A percentile compares a stretch with the other conserved stretches of the same genome.
These are phyloP conservation scores for Saccharomycopsis amapae DNA, from an alignment of 805 yeast genomes.

Conservation along the genomic window DNA sequence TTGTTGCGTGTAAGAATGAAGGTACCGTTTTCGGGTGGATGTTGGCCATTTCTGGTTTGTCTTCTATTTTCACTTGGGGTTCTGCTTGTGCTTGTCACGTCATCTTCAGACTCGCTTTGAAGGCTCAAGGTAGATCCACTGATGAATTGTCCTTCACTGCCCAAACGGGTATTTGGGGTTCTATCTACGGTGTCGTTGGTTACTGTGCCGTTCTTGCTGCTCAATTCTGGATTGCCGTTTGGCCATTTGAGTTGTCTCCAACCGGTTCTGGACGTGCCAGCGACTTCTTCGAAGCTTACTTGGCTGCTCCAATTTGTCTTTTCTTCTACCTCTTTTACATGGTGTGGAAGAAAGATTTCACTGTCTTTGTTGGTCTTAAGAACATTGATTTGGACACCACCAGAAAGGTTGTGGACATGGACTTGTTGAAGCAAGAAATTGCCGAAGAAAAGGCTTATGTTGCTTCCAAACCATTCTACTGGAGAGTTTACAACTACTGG, in stretches of 20 bases:
- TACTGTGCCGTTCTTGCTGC: conserved; percentile 58
- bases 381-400: conserved; percentile 61
- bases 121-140: conserved; percentile 57
- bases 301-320: conserved; percentile 57
- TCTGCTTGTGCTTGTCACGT: conserved; percentile 53
- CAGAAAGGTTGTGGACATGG: conserved; percentile 50
- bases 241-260: conserved; percentile 64
- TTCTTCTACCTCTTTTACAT: conserved; percentile 53
- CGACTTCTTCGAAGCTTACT: conserved; percentile 57
- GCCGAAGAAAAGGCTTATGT: conserved; percentile 43
- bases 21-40: conserved; percentile 58
- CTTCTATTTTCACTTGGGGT: conserved; percentile 58
- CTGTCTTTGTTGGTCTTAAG: conserved; percentile 34
- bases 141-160: conserved; percentile 64
- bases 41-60: conserved; percentile 55
- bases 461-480: conserved; percentile 40
- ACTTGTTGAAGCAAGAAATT: conserved; percentile 42
- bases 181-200: conserved; percentile 52
- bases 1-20: conserved; percentile 46
- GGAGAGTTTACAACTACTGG: conserved; percentile 39
- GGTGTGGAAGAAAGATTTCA: conserved; percentile 40
- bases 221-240: conserved; percentile 78
- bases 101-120: conserved; percentile 58
- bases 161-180: conserved; percentile 62
- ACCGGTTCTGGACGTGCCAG: conserved; percentile 45